These are phyloP conservation scores for Umbilicaria muhlenbergii DNA, from an alignment of 495 filamentous ascomycete genomes.

Conservation along the genomic window DNA sequence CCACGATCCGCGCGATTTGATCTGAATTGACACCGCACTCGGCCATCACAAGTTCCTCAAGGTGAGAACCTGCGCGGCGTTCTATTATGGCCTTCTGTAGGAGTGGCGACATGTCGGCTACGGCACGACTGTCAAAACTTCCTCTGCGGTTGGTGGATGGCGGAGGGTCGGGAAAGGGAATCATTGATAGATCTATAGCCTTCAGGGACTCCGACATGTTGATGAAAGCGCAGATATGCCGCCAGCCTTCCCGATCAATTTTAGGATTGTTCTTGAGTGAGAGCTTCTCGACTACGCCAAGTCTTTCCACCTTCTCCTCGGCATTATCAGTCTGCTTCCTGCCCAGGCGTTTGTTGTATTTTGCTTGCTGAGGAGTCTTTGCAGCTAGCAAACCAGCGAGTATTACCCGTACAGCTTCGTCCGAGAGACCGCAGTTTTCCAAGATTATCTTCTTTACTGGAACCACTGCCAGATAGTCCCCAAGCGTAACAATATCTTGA, in stretches of 20 bases:
- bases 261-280: slow-evolving; percentile 80
- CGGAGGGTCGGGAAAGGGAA: slow-evolving; percentile 51
- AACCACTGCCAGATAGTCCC: slow-evolving; percentile 88
- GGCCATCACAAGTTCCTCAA: slow-evolving; percentile 74
- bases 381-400: slow-evolving; percentile 76
- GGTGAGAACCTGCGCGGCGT: slow-evolving; percentile 53
- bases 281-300: slow-evolving; percentile 71
- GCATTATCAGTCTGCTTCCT: slow-evolving; percentile 13
- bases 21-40: slow-evolving; percentile 57
- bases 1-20: slow-evolving; percentile 56
- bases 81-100: slow-evolving; percentile 62
- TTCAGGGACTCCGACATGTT: slow-evolving; percentile 79
- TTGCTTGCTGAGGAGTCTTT: slow-evolving; percentile 43
- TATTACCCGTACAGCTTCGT: slow-evolving; percentile 73
- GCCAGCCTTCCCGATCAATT: slow-evolving; percentile 78
- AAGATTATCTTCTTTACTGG: slow-evolving; percentile 72
- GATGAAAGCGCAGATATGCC: slow-evolving; percentile 75
- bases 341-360: slow-evolving; percentile 24
- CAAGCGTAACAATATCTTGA: slow-evolving; percentile 68
- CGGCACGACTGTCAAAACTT: slow-evolving; percentile 13
- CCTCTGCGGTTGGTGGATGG: slow-evolving; percentile 11
- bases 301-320: slow-evolving; percentile 24
- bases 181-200: slow-evolving; percentile 70
- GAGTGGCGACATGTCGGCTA: slow-evolving; percentile 36
- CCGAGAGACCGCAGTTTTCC: slow-evolving; percentile 72